Conservation (phyloP, 2,329 filamentous ascomycete species). For the Penicillium psychrosexuale region DNA sequence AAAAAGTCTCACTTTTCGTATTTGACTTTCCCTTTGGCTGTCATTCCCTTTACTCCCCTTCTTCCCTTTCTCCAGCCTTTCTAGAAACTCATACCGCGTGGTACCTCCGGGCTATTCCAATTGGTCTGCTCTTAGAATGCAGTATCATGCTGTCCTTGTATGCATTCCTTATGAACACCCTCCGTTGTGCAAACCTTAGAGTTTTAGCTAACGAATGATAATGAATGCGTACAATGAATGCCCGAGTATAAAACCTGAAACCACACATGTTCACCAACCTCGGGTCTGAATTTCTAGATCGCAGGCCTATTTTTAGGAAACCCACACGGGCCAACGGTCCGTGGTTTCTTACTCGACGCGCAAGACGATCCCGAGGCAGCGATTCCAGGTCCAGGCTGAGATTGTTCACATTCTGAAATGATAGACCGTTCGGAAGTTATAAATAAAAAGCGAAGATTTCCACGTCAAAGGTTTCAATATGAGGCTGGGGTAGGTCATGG, state of each 20-base stretch:
- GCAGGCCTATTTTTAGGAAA: too few relatives aligned
- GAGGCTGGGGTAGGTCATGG: too few relatives aligned
- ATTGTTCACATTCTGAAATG: too few relatives aligned
- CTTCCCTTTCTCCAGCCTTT: neutral
- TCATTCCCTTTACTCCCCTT: too few relatives aligned
- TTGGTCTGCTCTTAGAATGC: neutral
- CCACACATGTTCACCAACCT: neutral
- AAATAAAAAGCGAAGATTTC: too few relatives aligned
- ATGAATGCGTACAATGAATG: neutral
- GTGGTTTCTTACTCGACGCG: neutral
- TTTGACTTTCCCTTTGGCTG: neutral
- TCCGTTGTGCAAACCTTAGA: neutral
- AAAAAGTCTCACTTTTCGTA: neutral
- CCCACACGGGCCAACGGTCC: neutral
- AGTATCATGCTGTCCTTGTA: neutral
- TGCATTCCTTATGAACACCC: neutral
- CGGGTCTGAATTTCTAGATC: neutral
- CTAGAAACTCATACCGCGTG: neutral
- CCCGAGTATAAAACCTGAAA: too few relatives aligned
- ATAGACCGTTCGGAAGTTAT: too few relatives aligned
- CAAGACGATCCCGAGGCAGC: too few relatives aligned
- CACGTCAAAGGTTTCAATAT: too few relatives aligned
- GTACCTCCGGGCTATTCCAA: neutral
- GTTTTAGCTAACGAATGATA: neutral
- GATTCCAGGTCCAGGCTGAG: too few relatives aligned